These are phyloP conservation scores for Claviceps arundinis DNA, from an alignment of 2,329 filamentous ascomycete genomes.

Conservation along the genomic window DNA sequence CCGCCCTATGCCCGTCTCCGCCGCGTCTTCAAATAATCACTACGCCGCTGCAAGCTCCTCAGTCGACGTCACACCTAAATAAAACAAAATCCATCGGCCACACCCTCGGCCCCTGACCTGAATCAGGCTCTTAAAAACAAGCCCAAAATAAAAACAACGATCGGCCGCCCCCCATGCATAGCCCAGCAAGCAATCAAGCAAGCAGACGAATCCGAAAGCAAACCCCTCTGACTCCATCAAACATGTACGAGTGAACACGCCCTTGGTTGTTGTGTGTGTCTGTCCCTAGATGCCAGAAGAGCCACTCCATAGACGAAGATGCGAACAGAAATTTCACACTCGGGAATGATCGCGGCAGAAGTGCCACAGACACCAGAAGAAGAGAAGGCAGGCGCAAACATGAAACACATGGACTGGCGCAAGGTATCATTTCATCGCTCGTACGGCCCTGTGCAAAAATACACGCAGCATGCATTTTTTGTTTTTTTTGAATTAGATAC, in stretches of 20 bases:
- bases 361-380: background rate
- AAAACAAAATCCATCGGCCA: background rate
- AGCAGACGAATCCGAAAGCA: background rate
- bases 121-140: background rate
- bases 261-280: background rate
- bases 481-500: constrained; percentile 1
- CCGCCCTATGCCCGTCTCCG: constrained; percentile 19
- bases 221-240: background rate
- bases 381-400: background rate
- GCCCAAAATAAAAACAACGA: background rate
- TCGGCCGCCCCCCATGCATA: too few relatives aligned
- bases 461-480: background rate
- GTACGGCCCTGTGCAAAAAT: too few relatives aligned
- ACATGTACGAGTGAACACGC: background rate
- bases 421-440: background rate
- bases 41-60: constrained; percentile 17
- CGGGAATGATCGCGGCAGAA: too few relatives aligned
- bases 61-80: constrained; percentile 12
- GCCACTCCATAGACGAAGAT: background rate
- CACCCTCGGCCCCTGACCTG: background rate
- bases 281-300: background rate
- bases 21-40: constrained; percentile 6
- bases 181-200: too few relatives aligned
- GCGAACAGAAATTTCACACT: background rate
- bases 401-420: background rate